Evolutionary conservation across 176 grass and related monocot genomes (phyloP).

Genomic region (Phoenix dactylifera): DNA sequence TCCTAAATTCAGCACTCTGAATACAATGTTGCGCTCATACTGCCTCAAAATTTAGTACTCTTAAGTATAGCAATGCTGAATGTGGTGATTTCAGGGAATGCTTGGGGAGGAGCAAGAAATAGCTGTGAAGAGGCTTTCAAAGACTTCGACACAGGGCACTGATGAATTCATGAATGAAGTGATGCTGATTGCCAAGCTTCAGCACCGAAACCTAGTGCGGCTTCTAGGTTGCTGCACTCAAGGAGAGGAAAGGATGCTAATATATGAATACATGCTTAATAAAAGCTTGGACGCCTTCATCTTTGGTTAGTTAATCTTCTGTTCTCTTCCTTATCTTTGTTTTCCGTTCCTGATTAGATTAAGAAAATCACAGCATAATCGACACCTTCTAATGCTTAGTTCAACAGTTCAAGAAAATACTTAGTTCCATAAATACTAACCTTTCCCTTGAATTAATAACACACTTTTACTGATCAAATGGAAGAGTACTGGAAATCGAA

Average conservation of each 20-base stretch:
- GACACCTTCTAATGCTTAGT: too few species aligned
- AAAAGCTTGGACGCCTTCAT: conserved; percentile 16
- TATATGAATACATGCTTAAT: conserved; percentile 6
- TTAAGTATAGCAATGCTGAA: neutral
- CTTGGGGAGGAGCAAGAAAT: conserved; percentile 55
- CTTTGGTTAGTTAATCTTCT: conserved; percentile 26
- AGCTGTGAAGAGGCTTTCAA: conserved; percentile 68
- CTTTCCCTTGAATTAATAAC: too few species aligned
- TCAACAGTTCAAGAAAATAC: too few species aligned
- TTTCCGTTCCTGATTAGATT: too few species aligned
- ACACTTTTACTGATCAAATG: too few species aligned
- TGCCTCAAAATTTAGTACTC: too few species aligned
- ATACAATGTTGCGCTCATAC: too few species aligned
- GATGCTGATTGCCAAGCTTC: conserved; percentile 44
- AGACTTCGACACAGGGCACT: conserved; percentile 44
- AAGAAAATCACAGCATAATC: too few species aligned
- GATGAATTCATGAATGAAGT: conserved; percentile 77
- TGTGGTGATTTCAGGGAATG: conserved; percentile 37
- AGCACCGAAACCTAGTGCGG: conserved; percentile 62
- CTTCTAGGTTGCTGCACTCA: conserved; percentile 58
- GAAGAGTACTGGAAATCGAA: too few species aligned
- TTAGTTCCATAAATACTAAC: too few species aligned
- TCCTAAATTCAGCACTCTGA: too few species aligned
- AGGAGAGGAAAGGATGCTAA: conserved; percentile 50
- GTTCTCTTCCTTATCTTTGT: too few species aligned